A percentile compares a stretch with the other conserved stretches of the same genome.
Conservation (phyloP, 2,329 filamentous ascomycete genomes). For the Trichophyton schoenleinii region DNA sequence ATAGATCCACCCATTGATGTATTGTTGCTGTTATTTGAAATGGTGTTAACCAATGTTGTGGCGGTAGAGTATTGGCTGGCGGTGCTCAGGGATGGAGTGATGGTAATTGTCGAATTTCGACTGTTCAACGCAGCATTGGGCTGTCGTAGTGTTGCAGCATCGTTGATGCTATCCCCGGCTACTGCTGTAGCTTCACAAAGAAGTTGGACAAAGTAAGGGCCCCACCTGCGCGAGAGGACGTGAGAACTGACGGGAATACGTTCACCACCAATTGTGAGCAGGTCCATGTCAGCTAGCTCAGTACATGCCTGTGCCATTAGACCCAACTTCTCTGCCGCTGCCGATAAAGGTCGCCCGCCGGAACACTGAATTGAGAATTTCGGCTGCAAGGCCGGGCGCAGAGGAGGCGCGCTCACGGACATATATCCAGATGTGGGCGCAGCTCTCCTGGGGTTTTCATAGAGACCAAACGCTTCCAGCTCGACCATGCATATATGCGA, state of each 20-base stretch:
- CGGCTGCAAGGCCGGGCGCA: slow-evolving; percentile 42
- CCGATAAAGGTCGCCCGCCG: slow-evolving; percentile 62
- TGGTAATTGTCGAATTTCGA: slow-evolving; percentile 73
- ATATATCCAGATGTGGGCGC: slow-evolving; percentile 69
- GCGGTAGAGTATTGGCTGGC: slow-evolving; percentile 32
- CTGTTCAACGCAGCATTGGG: slow-evolving; percentile 43
- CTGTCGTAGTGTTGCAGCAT: slow-evolving; percentile 62
- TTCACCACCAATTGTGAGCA: slow-evolving; percentile 81
- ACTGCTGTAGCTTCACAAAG: slow-evolving; percentile 65
- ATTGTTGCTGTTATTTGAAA: slow-evolving; percentile 12
- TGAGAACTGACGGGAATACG: slow-evolving; percentile 88
- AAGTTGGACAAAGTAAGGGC: slow-evolving; percentile 87
- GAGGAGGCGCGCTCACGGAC: slow-evolving; percentile 64
- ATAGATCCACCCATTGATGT: slow-evolving; percentile 11
- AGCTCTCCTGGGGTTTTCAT: slow-evolving; percentile 79
- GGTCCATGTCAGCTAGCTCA: slow-evolving; percentile 95
- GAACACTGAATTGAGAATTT: slow-evolving; percentile 44
- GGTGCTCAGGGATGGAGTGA: slow-evolving; percentile 48
- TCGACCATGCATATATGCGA: slow-evolving; percentile 95
- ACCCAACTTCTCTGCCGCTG: slow-evolving; percentile 73
- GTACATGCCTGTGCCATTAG: slow-evolving; percentile 63
- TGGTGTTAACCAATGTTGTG: slow-evolving; percentile 29
- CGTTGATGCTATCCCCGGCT: slow-evolving; percentile 54
- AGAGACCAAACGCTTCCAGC: slow-evolving; percentile 90
- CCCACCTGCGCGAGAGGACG: slow-evolving; percentile 78